A percentile compares a stretch with the other conserved stretches of the same genome.
Conservation (phyloP, 2,329 filamentous ascomycete species). For the Arthrobotrys sinensis region DNA sequence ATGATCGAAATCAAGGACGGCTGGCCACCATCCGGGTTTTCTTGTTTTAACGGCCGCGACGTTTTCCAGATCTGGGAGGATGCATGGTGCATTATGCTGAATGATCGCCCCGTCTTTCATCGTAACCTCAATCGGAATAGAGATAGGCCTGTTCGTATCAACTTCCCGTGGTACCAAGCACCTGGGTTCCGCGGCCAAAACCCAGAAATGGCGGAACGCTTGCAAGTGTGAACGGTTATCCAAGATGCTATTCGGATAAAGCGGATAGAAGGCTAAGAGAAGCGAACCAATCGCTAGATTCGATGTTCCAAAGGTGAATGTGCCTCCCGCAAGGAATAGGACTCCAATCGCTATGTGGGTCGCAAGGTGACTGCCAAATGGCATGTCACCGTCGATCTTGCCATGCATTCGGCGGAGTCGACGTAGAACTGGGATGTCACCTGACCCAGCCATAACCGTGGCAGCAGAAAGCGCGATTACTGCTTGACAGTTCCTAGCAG, state of each 20-base stretch:
- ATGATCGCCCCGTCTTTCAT: conserved; percentile 71
- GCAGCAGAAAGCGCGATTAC: conserved; percentile 84
- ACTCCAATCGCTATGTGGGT: conserved; percentile 91
- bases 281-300: conserved; percentile 88
- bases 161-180: conserved; percentile 91
- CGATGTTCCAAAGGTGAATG: conserved; percentile 89
- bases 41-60: conserved; percentile 76
- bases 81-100: conserved; percentile 71
- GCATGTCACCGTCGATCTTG: conserved; percentile 83
- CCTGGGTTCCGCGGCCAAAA: conserved; percentile 88
- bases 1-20: conserved; percentile 80
- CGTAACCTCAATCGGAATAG: conserved; percentile 78
- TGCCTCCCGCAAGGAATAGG: conserved; percentile 92
- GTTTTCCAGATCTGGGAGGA: conserved; percentile 77
- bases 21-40: conserved; percentile 82
- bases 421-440: conserved; percentile 87
- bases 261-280: conserved; percentile 91
- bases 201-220: conserved; percentile 97
- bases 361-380: conserved; percentile 94
- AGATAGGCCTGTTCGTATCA: conserved; percentile 83
- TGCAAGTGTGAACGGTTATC: conserved; percentile 96
- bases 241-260: conserved; percentile 89
- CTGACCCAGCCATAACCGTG: conserved; percentile 95
- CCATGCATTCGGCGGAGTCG: conserved; percentile 90
- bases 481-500: conserved; percentile 91